Evolutionary conservation across 805 yeast species (phyloP).

Genomic region (Ogataea neopini): DNA sequence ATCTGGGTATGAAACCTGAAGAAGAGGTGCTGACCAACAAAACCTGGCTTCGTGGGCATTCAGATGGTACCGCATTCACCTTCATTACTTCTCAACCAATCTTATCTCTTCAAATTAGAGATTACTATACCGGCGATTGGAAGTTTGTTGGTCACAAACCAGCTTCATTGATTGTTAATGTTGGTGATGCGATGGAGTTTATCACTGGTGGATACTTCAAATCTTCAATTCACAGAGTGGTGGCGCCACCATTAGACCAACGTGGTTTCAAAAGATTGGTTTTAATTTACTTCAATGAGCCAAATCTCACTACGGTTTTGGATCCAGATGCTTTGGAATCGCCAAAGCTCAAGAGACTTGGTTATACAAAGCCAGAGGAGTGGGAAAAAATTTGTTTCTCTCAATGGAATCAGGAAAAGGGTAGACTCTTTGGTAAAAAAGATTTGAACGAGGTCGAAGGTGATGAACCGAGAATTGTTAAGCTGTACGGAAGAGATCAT

Average conservation of each 20-base stretch:
- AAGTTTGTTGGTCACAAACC: conserved; percentile 41
- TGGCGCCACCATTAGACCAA: conserved; percentile 47
- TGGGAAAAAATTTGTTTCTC: conserved; percentile 38
- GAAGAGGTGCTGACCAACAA: conserved; percentile 35
- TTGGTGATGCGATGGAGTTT: conserved; percentile 43
- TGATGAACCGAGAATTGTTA: conserved; percentile 22
- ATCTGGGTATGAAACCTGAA: conserved; percentile 35
- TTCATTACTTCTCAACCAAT: conserved; percentile 44
- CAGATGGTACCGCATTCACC: conserved; percentile 43
- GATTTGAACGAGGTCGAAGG: conserved; percentile 9
- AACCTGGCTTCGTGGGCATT: conserved; percentile 49
- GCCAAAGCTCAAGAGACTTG: conserved; percentile 38
- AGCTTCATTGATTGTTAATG: conserved; percentile 40
- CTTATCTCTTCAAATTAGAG: conserved; percentile 40
- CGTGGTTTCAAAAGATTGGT: conserved; percentile 37
- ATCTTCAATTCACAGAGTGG: conserved; percentile 47
- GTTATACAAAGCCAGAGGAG: conserved; percentile 31
- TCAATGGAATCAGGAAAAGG: conserved; percentile 48
- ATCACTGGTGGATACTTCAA: conserved; percentile 48
- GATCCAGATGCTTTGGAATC: conserved; percentile 46
- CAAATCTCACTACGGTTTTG: conserved; percentile 36
- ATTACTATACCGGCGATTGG: conserved; percentile 40
- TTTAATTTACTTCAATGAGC: conserved; percentile 45
- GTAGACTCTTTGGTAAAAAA: conserved; percentile 43
- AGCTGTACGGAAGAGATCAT: conserved; percentile 41